phyloP scores from a whole-genome alignment of 441 rosid genomes.

The Adansonia madagascariensis region DNA sequence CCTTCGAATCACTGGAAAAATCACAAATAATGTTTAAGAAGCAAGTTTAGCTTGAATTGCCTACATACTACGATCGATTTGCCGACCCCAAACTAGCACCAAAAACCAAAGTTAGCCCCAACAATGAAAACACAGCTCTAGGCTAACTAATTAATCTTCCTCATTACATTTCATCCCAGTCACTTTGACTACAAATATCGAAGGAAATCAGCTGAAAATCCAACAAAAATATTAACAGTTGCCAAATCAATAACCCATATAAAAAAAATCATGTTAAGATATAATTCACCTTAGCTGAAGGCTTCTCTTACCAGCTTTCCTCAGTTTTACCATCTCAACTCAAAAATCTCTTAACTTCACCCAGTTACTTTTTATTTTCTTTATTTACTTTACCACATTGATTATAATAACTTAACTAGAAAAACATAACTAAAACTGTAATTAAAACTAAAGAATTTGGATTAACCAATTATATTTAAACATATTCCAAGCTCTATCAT shows the following conservation, averaged over 20 bases:
- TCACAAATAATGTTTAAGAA: no score
- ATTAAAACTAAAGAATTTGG: constrained; percentile 1
- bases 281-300: not conserved
- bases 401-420: not conserved
- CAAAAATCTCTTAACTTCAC: not conserved
- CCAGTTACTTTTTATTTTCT: not conserved
- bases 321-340: not conserved
- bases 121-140: not conserved
- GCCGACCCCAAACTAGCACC: not conserved
- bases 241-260: not conserved
- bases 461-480: not conserved
- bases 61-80: not conserved
- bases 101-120: not conserved
- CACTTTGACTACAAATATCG: not conserved
- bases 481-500: not conserved
- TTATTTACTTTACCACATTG: not conserved
- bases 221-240: not conserved
- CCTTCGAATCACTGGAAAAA: not conserved
- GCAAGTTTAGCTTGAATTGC: not conserved
- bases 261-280: not conserved
- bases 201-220: not conserved
- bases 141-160: not conserved
- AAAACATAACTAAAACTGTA: not conserved
- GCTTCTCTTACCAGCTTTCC: not conserved
- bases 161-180: not conserved